Conservation (phyloP, 2,329 filamentous ascomycete species). For the Aspergillus sp. region DNA sequence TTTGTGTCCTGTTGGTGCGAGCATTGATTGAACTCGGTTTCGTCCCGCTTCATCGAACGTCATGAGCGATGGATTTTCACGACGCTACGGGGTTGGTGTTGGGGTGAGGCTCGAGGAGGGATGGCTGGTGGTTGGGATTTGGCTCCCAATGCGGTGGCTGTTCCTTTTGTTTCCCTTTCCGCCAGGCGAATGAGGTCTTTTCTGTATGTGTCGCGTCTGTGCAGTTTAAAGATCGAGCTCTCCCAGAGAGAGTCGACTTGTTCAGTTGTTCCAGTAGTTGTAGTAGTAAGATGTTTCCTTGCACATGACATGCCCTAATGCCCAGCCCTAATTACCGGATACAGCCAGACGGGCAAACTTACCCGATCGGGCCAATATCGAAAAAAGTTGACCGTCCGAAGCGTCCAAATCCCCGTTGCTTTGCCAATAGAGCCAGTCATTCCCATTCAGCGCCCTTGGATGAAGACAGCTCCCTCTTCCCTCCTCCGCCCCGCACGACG, state of each 20-base stretch:
- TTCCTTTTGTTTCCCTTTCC: slow-evolving; percentile 11
- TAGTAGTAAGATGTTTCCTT: no score
- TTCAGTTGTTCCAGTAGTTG: no score
- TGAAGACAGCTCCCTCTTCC: slow-evolving; percentile 17
- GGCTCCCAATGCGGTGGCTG: slow-evolving; percentile 11
- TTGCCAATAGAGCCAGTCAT: no score
- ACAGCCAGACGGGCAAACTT: slow-evolving; percentile 1
- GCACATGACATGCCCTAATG: slow-evolving; percentile 4
- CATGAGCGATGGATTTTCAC: slow-evolving; percentile 13
- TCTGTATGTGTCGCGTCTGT: slow-evolving; percentile 22
- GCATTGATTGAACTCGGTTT: no score
- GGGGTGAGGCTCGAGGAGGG: slow-evolving; percentile 16
- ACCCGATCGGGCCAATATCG: not conserved
- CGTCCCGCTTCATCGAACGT: slow-evolving; percentile 18
- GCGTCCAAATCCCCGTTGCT: not conserved
- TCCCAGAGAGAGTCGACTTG: no score
- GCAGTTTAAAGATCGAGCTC: slow-evolving; percentile 12
- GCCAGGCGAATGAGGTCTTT: slow-evolving; percentile 21
- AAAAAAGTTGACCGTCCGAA: not conserved
- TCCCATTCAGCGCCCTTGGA: slow-evolving; percentile 15
- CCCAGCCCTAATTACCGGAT: slow-evolving; percentile 4
- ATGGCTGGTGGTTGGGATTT: slow-evolving; percentile 5
- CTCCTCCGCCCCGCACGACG: slow-evolving; percentile 19
- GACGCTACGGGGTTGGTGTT: slow-evolving; percentile 18
- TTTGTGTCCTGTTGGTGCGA: slow-evolving; percentile 13